Conservation (phyloP, 805 yeast genomes). For the Yamadazyma phyllophila region DNA sequence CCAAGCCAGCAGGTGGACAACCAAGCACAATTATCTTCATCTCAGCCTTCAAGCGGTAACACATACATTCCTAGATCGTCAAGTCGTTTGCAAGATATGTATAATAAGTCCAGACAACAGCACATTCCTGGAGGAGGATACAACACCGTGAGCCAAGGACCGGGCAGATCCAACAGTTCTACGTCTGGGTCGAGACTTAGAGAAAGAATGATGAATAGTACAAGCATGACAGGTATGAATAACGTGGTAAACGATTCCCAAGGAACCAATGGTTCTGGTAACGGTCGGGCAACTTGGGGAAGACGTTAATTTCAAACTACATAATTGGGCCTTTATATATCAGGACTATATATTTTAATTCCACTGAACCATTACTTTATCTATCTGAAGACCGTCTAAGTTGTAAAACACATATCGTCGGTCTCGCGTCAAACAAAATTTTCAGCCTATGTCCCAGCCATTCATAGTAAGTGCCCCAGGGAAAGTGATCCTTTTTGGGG, state of each 20-base stretch:
- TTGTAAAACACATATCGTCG: too few relatives aligned
- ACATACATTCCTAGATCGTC: slow-evolving; percentile 31
- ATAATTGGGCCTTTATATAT: too few relatives aligned
- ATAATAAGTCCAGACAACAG: slow-evolving; percentile 40
- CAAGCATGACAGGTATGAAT: slow-evolving; percentile 17
- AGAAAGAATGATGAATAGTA: slow-evolving; percentile 25
- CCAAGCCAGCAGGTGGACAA: neutral
- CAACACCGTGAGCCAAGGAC: slow-evolving; percentile 19
- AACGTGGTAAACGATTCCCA: slow-evolving; percentile 5
- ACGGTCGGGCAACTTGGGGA: slow-evolving; percentile 12
- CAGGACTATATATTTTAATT: too few relatives aligned
- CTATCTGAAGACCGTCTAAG: too few relatives aligned
- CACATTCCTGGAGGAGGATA: slow-evolving; percentile 32
- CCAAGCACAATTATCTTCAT: neutral
- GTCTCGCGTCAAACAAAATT: slow-evolving; percentile 2
- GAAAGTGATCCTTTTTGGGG: slow-evolving; percentile 93
- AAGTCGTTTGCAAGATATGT: slow-evolving; percentile 38
- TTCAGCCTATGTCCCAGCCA: neutral
- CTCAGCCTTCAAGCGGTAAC: slow-evolving; percentile 6
- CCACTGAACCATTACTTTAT: too few relatives aligned
- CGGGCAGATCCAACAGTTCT: slow-evolving; percentile 25
- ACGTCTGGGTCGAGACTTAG: slow-evolving; percentile 27
- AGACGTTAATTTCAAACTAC: slow-evolving; percentile 1
- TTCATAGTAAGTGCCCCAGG: slow-evolving; percentile 93
- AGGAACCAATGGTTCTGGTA: slow-evolving; percentile 3